A percentile compares a stretch with the other conserved stretches of the same genome.
phyloP scores from a whole-genome alignment of 208 protist species.

The Angomonas desouzai region DNA sequence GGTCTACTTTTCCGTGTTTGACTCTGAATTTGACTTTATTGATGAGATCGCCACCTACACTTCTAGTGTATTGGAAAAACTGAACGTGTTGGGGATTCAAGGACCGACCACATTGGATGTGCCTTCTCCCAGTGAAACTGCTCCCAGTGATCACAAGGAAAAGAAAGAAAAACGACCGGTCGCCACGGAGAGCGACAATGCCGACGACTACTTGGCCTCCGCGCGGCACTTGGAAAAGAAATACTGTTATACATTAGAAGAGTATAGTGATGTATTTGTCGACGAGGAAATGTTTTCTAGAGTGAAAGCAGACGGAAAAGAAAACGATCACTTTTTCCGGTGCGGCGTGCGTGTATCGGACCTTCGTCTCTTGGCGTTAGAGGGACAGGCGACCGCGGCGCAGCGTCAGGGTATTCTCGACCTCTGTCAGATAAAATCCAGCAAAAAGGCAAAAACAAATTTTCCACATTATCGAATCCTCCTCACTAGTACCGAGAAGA shows the following conservation, averaged over 20 bases:
- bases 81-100: no score
- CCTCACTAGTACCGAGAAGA: conserved; percentile 41
- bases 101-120: no score
- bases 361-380: conserved; percentile 29
- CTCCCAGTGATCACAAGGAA: background rate
- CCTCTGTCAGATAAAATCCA: background rate
- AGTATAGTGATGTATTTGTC: conserved; percentile 58
- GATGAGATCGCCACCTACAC: background rate
- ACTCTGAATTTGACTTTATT: background rate
- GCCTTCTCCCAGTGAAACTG: background rate
- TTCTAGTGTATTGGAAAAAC: no score
- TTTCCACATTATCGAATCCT: conserved; percentile 48
- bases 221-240: background rate
- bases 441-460: background rate
- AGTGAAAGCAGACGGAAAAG: background rate
- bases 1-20: background rate
- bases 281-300: background rate
- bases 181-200: background rate
- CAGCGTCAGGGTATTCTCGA: background rate
- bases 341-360: conserved; percentile 69
- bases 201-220: background rate
- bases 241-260: conserved; percentile 64
- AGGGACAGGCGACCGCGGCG: background rate
- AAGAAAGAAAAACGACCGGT: conserved; percentile 10
- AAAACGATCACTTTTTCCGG: conserved; percentile 27